phyloP scores from a whole-genome alignment of 371 early-diverging fungal species.

The Rhizopus stolonifer region DNA sequence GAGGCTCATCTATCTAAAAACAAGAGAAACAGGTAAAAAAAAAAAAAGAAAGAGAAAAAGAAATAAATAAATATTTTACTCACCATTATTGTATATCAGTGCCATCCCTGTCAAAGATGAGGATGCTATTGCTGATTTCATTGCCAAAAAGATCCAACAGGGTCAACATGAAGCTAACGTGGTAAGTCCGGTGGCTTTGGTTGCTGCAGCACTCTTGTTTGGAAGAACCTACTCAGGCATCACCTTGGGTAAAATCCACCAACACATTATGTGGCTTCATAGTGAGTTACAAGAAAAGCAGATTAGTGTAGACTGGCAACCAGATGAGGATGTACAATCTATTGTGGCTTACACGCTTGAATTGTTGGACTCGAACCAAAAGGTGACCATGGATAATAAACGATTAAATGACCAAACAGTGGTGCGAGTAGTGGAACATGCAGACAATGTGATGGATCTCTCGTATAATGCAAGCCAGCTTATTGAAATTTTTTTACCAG shows the following conservation, averaged over 20 bases:
- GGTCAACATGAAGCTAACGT: constrained; percentile 38
- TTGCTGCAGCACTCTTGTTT: constrained; percentile 45
- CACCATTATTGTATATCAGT: constrained; percentile 1
- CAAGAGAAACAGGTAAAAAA: constrained; percentile 19
- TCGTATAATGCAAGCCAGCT: constrained; percentile 51
- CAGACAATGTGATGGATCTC: constrained; percentile 52
- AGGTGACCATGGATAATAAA: constrained; percentile 44
- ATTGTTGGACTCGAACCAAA: constrained; percentile 37
- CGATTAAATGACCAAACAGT: constrained; percentile 38
- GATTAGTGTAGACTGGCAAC: constrained; percentile 46
- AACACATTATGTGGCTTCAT: constrained; percentile 41
- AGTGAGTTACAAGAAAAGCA: constrained; percentile 28
- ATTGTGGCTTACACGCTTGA: constrained; percentile 40
- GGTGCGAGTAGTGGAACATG: constrained; percentile 47
- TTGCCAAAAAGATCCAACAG: constrained; percentile 36
- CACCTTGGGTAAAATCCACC: constrained; percentile 36
- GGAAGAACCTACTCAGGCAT: constrained; percentile 39
- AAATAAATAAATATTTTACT: too few species aligned
- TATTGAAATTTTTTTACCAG: constrained; percentile 43
- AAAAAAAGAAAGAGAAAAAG: background rate
- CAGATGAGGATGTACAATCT: constrained; percentile 41
- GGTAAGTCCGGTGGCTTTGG: constrained; percentile 43
- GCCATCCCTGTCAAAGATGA: constrained; percentile 23
- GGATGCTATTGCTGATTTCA: constrained; percentile 23
- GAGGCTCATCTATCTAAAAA: constrained; percentile 11